Evolutionary conservation across 2,329 filamentous ascomycete species (phyloP), one percentile per base, ranked within the genome.

Genomic region (Aspergillus fijiensis): DNA sequence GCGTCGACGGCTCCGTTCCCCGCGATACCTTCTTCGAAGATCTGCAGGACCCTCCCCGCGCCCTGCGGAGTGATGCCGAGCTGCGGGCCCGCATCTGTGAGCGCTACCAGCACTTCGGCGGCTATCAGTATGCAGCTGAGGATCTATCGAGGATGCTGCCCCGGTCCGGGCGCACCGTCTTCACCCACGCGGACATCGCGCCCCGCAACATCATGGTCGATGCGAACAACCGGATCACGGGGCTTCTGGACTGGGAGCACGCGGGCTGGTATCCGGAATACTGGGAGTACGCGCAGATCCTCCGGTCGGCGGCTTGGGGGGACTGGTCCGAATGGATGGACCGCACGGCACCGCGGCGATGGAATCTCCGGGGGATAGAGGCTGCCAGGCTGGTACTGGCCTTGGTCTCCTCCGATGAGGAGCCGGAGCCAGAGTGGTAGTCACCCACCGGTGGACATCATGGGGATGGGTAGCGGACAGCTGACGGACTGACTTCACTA

Each of bases 201-300:
- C 67, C 65, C 7, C 69, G 70, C 49, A 76, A 76, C 57, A 69
- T 76, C 58, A 69, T 76, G 55, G 49, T 75, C 23, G 60, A 70
- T 49, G 63, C 63, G 27, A 21, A 64, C 23, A 58, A 61, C 16
- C 59, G 49, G 2, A 54, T 73, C 54, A 62, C 76, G 1, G 69
- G 72, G 6, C 64, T 80, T 19, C 70, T 80, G 55, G 76, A 79
- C 68, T 80, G 75, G 77, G 77, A 78, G 58, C 72, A 59, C 49
- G 68, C 74, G 21, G 74, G 75, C 10, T 79, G 73, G 76, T 77
- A 75, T 62, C 76, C 76, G 9, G 72, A 65, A 21, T 79, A 78
- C 57, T 79, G 74, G 76, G 77, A 78, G 64, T 78, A 77, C 64
- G 70, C 72, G 29, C 71, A 72, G 60, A 72, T 73, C 27, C 59